Evolutionary conservation across 2,329 filamentous ascomycete species (phyloP), one percentile per base, ranked within the genome.

Genomic region (Fusarium poae): DNA sequence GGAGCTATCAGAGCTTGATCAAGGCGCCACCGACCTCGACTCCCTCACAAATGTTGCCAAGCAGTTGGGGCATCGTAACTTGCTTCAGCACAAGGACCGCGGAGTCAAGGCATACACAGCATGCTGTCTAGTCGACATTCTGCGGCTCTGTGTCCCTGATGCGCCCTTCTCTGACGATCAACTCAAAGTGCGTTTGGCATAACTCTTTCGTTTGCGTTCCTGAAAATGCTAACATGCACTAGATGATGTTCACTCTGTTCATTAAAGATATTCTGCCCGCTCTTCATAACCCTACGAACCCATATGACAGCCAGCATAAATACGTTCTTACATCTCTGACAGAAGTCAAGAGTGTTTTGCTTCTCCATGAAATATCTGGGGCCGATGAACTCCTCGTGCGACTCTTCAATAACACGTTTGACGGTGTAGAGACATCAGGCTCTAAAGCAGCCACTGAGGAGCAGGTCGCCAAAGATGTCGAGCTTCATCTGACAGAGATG

Each of bases 181-280:
- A 82, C 86, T 98, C 67, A 97, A 97, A 90, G 94, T 95, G 80
- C 49, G 73, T 62, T 34, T 32, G 29, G 27, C 57, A 45, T 39
- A 18, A 10, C 34, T 27, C 39, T 20, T 27, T 21, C 20, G 18
- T 37, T 39, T 35, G 16, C 25, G 16, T 20, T n/a, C 18, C 32
- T 25, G 29, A 35, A 18, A 56, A 66, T 60, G 56, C 75, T 78
- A 61, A 77, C 67, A 40, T 16, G n/a, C 30, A 35, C 25, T 57
- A 97, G 93, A 94, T 97, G 81, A 95, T 98, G 77, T 99, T 98
- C 82, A 91, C 90, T 29, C 88, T 97, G 65, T 93, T 97, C 77
- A 88, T 97, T 72, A 90, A 89, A 60, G 90, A 90, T 49, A 91
- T 97, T 70, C 86, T 98, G 45, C 94, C 94, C 46, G 89, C 93